phyloP scores from a whole-genome alignment of 345 rosid genomes.

The Acer campestre region DNA sequence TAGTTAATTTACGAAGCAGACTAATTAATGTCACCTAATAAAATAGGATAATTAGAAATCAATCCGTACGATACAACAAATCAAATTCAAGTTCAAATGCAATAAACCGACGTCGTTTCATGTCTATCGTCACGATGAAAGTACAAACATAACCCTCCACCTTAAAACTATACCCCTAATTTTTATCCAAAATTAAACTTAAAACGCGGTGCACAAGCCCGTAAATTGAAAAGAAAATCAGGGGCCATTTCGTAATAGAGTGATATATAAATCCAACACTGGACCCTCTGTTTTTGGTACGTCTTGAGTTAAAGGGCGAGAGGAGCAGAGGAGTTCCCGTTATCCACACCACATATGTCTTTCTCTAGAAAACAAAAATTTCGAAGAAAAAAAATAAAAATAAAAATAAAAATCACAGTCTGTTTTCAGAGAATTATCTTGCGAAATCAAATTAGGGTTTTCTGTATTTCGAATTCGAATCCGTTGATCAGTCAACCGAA shows the following conservation, averaged over 20 bases:
- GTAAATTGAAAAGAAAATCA: background rate
- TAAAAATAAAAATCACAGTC: background rate
- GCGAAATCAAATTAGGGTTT: constrained; percentile 50
- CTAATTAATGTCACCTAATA: no score
- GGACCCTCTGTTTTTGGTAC: background rate
- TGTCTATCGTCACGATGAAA: no score
- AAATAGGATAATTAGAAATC: no score
- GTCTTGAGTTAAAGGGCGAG: constrained; percentile 28
- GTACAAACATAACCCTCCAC: no score
- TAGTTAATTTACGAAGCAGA: no score
- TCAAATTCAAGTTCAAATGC: no score
- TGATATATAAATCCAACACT: background rate
- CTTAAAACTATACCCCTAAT: background rate
- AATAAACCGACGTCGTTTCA: no score
- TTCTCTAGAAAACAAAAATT: constrained; percentile 27
- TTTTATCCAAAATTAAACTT: background rate
- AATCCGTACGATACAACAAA: no score
- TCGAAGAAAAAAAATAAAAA: constrained; percentile 12
- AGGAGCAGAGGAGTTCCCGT: constrained; percentile 77
- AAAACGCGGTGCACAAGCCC: background rate
- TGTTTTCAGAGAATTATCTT: constrained; percentile 3
- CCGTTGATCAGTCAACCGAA: background rate
- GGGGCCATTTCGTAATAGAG: background rate
- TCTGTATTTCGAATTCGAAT: constrained; percentile 16
- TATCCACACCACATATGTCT: constrained; percentile 51